Base-by-base conservation (phyloP, 2,329 filamentous ascomycete species). In the Fusarium annulatum region DNA sequence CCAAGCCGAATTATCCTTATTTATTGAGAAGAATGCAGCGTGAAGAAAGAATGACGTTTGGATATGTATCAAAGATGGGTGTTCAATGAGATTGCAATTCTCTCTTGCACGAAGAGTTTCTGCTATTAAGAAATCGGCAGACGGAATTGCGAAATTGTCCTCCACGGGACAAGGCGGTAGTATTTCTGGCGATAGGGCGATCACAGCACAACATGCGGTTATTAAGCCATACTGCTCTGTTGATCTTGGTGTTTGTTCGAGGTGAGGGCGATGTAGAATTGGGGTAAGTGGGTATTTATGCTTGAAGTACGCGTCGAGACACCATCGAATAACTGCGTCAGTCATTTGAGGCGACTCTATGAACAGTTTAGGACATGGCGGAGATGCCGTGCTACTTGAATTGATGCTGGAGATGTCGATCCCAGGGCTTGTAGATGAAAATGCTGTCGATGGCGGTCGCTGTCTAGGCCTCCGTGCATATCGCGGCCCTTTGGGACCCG, bases 261-360 rank as follows among this genome's bases (percentile, higher is more conserved):
- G 67, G 5, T 73, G n/a, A 15, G 63, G 61, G 3, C 72, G 76
- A 51, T 81, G 60, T 3, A 82, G 30, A 19, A 82, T 78, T 0
- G 80, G 80, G 21, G 80, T 82, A 7, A 82, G 77, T 0, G 80
- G 79, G 23, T 82, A 81, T 57, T 82, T 82, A 57, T 82, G 79
- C 34, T 68, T 76, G 51, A 82, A 81, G 30, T 79, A 82, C 3
- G 76, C 80, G 49, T 81, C 74, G 1, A 82, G 42, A 23, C 78
- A 81, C 51, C 73, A 75, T 43, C 39, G 56, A 21, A 81, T 61
- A 6, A 79, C 56, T 7, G 67, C 46, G 4, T 56, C 53, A 0
- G 64, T 66, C 10, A 78, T 53, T 41, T 38, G 45, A 19, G 69
- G 42, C 2, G 65, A 73, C 18, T 65, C 68, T 5, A 26, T n/a